Evolutionary conservation across 306 rosid species (phyloP).

Genomic region (Casuarina cunninghamiana): DNA sequence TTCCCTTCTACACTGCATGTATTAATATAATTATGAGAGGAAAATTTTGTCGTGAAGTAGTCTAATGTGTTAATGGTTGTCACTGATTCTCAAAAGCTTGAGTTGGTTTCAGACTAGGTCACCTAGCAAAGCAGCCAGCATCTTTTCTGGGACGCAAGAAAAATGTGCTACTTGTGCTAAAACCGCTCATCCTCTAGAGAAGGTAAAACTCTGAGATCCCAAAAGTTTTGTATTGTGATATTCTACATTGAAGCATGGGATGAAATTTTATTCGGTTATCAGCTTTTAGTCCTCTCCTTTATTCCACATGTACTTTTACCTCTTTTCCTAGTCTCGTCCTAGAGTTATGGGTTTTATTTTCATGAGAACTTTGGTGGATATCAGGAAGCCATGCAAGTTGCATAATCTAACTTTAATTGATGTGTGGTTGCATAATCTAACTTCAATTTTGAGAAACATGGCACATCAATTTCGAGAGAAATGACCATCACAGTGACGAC

Average conservation of each 20-base stretch:
- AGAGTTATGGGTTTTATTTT: neutral
- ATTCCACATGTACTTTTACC: neutral
- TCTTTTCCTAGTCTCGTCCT: slow-evolving; percentile 2
- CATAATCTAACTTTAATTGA: too few relatives aligned
- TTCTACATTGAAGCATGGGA: neutral
- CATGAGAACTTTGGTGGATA: too few relatives aligned
- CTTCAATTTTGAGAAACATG: too few relatives aligned
- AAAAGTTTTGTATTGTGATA: neutral
- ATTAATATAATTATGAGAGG: slow-evolving; percentile 17
- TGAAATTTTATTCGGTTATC: neutral
- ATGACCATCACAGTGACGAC: too few relatives aligned
- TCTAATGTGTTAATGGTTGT: slow-evolving; percentile 13
- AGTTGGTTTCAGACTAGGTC: slow-evolving; percentile 73
- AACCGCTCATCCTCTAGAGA: slow-evolving; percentile 96
- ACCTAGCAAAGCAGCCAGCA: slow-evolving; percentile 90
- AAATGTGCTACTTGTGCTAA: slow-evolving; percentile 92
- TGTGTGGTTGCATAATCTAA: too few relatives aligned
- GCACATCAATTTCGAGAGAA: too few relatives aligned
- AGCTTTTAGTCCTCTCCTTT: neutral
- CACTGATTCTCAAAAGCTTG: slow-evolving; percentile 27
- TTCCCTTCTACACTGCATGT: slow-evolving; percentile 5
- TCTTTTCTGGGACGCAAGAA: slow-evolving; percentile 96
- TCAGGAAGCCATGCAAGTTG: too few relatives aligned
- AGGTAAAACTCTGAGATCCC: slow-evolving; percentile 48
- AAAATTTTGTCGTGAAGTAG: neutral